Evolutionary conservation across 2,329 filamentous ascomycete genomes (phyloP).

Genomic region (Corniculantispora saksenae): DNA sequence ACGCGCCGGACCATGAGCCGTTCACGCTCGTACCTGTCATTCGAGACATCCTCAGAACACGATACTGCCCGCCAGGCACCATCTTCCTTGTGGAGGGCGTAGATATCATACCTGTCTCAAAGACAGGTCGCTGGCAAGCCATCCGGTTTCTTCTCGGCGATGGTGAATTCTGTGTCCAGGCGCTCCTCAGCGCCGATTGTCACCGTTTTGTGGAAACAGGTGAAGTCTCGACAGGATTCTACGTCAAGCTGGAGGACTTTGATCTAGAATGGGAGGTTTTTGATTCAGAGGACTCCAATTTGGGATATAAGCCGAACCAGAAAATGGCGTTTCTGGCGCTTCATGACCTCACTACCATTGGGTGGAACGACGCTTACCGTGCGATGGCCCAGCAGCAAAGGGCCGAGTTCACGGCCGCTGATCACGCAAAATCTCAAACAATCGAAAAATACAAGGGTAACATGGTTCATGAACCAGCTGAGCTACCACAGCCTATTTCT

Average conservation of each 20-base stretch:
- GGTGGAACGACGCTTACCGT: conserved; percentile 48
- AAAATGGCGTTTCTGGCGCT: conserved; percentile 48
- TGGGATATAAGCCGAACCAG: neutral
- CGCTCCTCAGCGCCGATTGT: conserved; percentile 46
- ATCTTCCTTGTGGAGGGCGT: conserved; percentile 52
- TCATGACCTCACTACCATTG: conserved; percentile 46
- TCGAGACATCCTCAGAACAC: conserved; percentile 49
- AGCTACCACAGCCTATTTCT: neutral
- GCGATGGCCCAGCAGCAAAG: conserved; percentile 24
- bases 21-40: conserved; percentile 44
- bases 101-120: conserved; percentile 38
- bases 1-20: conserved; percentile 24
- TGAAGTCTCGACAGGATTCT: conserved; percentile 49
- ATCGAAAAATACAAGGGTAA: neutral
- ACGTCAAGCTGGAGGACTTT: conserved; percentile 48
- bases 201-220: conserved; percentile 50
- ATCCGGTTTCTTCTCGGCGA: conserved; percentile 54
- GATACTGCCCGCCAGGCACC: conserved; percentile 48
- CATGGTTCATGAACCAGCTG: neutral
- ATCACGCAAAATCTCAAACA: neutral
- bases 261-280: conserved; percentile 33
- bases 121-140: conserved; percentile 41
- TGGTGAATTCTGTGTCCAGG: conserved; percentile 56
- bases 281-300: conserved; percentile 12
- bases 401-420: neutral